Evolutionary conservation across 148 eudicot genomes (phyloP).

Genomic region (Beta vulgaris): DNA sequence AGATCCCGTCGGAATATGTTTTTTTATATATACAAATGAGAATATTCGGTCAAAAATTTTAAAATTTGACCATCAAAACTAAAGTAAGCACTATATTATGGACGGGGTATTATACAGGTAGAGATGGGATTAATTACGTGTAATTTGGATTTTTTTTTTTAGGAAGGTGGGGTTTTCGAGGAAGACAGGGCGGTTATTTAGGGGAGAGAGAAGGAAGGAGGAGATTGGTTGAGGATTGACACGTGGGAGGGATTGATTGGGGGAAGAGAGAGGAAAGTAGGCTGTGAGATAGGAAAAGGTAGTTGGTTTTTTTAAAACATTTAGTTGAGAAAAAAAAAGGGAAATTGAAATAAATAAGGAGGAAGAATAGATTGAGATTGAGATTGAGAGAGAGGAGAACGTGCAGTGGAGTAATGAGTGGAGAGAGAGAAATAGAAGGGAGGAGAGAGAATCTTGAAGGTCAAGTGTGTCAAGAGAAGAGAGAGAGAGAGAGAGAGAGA

Average conservation of each 20-base stretch:
- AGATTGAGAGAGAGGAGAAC: slow-evolving; percentile 52
- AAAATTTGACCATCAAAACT: no score
- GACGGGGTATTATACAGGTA: no score
- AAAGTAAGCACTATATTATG: no score
- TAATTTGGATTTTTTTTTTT: not conserved
- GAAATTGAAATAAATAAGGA: not conserved
- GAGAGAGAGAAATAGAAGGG: slow-evolving; percentile 8
- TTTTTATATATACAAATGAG: no score
- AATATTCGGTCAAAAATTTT: no score
- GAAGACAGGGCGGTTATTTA: slow-evolving; percentile 24
- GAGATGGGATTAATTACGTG: slow-evolving; percentile 2
- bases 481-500: slow-evolving; percentile 12
- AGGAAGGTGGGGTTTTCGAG: not conserved
- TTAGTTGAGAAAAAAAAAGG: not conserved
- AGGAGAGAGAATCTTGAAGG: slow-evolving; percentile 27
- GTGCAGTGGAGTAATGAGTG: slow-evolving; percentile 49
- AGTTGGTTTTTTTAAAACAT: not conserved
- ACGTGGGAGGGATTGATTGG: slow-evolving; percentile 24
- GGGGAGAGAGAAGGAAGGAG: slow-evolving; percentile 20
- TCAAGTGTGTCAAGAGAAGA: slow-evolving; percentile 7
- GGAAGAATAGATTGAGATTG: no score
- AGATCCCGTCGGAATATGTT: no score
- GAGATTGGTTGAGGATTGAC: slow-evolving; percentile 9
- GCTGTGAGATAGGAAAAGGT: not conserved
- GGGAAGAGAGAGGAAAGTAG: not conserved